Conservation (phyloP, 2,329 filamentous ascomycete species). For the Berkeleyomyces basicola region DNA sequence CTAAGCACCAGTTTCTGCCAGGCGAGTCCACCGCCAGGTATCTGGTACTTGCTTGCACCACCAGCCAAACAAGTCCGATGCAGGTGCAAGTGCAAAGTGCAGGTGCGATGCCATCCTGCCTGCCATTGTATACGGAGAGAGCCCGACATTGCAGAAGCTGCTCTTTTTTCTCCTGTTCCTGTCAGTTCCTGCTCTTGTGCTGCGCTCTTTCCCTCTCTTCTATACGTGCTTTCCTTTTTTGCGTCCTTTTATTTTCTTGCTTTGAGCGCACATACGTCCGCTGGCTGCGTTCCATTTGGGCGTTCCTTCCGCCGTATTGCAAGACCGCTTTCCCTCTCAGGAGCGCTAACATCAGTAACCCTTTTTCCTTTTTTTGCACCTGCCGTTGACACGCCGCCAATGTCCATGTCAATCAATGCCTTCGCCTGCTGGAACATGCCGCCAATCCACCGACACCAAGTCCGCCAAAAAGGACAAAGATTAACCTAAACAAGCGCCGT, state of each 20-base stretch:
- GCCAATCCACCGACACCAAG: not conserved
- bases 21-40: not conserved
- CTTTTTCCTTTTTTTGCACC: not conserved
- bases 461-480: not conserved
- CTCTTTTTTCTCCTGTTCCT: not conserved
- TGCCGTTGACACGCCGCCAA: not conserved
- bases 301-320: too few relatives aligned
- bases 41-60: not conserved
- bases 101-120: not conserved
- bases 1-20: not conserved
- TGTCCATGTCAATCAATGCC: too few relatives aligned
- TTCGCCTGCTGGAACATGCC: not conserved
- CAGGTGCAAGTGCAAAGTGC: not conserved
- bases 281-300: too few relatives aligned
- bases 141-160: not conserved
- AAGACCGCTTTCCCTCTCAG: not conserved
- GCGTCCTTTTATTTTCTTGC: not conserved
- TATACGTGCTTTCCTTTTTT: not conserved
- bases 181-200: not conserved
- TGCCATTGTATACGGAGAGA: not conserved
- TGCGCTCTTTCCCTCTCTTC: not conserved
- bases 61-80: not conserved
- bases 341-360: not conserved
- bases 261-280: too few relatives aligned
- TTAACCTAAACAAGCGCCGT: not conserved